Evolutionary conservation across 192 early-diverging fungal species (phyloP).

Genomic region (Pilobolus umbonatus): DNA sequence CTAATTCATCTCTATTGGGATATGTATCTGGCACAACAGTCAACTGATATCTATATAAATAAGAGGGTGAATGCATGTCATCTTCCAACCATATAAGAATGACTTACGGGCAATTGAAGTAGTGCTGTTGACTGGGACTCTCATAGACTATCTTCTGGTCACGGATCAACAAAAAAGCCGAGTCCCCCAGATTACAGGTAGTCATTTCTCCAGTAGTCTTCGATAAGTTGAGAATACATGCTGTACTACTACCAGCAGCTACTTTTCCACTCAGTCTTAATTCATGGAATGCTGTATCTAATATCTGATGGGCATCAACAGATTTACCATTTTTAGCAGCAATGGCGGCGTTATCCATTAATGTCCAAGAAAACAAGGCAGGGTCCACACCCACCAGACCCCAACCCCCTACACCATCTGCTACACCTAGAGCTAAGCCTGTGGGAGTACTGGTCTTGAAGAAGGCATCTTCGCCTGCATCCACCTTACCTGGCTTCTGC

Average conservation of each 20-base stretch:
- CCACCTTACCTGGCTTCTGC: slow-evolving; percentile 45
- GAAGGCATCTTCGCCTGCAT: slow-evolving; percentile 60
- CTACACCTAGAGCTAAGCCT: slow-evolving; percentile 53
- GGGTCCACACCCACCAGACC: slow-evolving; percentile 40
- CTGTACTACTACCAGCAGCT: slow-evolving; percentile 52
- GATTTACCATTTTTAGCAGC: slow-evolving; percentile 35
- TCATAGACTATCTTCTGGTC: slow-evolving; percentile 50
- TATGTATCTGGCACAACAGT: slow-evolving; percentile 51
- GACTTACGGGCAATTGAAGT: slow-evolving; percentile 54
- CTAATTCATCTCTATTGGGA: slow-evolving; percentile 41
- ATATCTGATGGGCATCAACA: slow-evolving; percentile 48
- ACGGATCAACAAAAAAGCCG: slow-evolving; percentile 52
- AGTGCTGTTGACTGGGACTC: slow-evolving; percentile 56
- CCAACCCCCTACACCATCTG: slow-evolving; percentile 60
- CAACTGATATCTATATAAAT: slow-evolving; percentile 44
- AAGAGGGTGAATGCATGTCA: neutral
- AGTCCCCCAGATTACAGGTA: slow-evolving; percentile 52
- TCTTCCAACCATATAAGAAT: neutral
- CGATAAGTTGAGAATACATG: slow-evolving; percentile 52
- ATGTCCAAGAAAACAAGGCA: slow-evolving; percentile 54
- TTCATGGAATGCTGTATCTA: slow-evolving; percentile 45
- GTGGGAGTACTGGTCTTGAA: slow-evolving; percentile 48
- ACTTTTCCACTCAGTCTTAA: slow-evolving; percentile 48
- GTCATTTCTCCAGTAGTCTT: slow-evolving; percentile 49
- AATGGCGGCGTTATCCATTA: slow-evolving; percentile 56